Evolutionary conservation across 2,329 filamentous ascomycete species (phyloP).

Genomic region (Drechslera avenae): DNA sequence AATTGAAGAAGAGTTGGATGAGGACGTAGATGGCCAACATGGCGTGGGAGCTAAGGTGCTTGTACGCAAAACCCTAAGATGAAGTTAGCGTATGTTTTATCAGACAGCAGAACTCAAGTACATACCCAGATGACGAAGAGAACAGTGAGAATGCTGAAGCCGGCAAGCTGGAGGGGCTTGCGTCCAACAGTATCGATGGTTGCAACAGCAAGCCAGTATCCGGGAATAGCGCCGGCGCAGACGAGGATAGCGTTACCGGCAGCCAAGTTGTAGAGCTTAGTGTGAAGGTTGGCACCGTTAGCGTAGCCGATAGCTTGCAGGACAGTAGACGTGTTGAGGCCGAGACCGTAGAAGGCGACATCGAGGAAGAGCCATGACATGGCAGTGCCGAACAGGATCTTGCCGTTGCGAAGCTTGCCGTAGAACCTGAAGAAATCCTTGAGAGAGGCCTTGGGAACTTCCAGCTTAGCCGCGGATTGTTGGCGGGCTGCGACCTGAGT

Average conservation of each 20-base stretch:
- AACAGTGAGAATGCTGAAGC: constrained; percentile 41
- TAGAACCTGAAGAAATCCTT: constrained; percentile 75
- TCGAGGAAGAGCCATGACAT: constrained; percentile 74
- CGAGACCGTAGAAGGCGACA: constrained; percentile 62
- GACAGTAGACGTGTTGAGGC: constrained; percentile 76
- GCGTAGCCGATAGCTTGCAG: constrained; percentile 71
- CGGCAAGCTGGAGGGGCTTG: constrained; percentile 42
- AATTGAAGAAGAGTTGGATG: constrained; percentile 60
- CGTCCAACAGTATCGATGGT: constrained; percentile 72
- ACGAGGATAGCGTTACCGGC: constrained; percentile 80
- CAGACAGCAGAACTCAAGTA: neutral
- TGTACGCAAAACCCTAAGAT: constrained; percentile 37
- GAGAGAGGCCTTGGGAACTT: constrained; percentile 73
- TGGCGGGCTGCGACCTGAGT: constrained; percentile 64
- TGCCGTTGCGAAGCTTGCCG: constrained; percentile 70
- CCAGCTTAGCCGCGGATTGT: constrained; percentile 60
- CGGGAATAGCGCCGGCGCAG: constrained; percentile 77
- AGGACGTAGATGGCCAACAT: constrained; percentile 56
- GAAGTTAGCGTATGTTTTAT: neutral
- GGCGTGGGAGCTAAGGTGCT: constrained; percentile 45
- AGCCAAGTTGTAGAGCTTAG: constrained; percentile 73
- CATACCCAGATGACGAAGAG: constrained; percentile 42
- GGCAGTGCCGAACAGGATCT: constrained; percentile 76
- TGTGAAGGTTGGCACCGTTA: constrained; percentile 68
- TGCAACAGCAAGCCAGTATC: constrained; percentile 67